Evolutionary conservation across 1,284 basidiomycete genomes (phyloP).

Genomic region (Tilletia caries): DNA sequence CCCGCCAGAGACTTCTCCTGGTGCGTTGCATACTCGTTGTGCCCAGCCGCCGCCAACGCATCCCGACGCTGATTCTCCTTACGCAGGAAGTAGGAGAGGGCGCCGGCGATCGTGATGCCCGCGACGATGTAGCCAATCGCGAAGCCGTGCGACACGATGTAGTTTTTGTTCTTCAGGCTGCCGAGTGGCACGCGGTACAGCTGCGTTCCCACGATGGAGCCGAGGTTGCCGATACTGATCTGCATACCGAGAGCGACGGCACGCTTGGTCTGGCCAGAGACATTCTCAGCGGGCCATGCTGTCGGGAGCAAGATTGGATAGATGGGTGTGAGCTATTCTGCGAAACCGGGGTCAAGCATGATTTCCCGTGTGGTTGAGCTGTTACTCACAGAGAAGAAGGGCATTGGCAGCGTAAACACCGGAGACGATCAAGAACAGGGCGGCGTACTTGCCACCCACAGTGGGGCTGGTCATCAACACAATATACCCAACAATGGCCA

Average conservation of each 20-base stretch:
- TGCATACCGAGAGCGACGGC: conserved; percentile 67
- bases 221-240: conserved; percentile 67
- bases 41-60: background rate
- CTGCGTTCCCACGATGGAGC: conserved; percentile 62
- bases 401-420: conserved; percentile 67
- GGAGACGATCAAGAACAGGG: conserved; percentile 63
- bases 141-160: conserved; percentile 62
- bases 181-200: conserved; percentile 61
- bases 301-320: background rate
- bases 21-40: background rate
- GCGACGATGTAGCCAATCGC: conserved; percentile 52
- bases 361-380: too few species aligned
- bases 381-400: conserved; percentile 40
- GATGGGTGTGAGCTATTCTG: too few species aligned
- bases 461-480: conserved; percentile 61
- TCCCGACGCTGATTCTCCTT: conserved; percentile 61
- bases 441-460: conserved; percentile 63
- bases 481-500: conserved; percentile 67
- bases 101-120: conserved; percentile 58
- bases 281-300: conserved; percentile 67
- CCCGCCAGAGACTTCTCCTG: background rate
- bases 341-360: too few species aligned
- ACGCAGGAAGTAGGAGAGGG: conserved; percentile 61
- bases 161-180: conserved; percentile 57
- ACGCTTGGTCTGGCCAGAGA: conserved; percentile 69